These are phyloP conservation scores for Picocystis sp. DNA, from an alignment of 163 green algal species.

Conservation along the genomic window DNA sequence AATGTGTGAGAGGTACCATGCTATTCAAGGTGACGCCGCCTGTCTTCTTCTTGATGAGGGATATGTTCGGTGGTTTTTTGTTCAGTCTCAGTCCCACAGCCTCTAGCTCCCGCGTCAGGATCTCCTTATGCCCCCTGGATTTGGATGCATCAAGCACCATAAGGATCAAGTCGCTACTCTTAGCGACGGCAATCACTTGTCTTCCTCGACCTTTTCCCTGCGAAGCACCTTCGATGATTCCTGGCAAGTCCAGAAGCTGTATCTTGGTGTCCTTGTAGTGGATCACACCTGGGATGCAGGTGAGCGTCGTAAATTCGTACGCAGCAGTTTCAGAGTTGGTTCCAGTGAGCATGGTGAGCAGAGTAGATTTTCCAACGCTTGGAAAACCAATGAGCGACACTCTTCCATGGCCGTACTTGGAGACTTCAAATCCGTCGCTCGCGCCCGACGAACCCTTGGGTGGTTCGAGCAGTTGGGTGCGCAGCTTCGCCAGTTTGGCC, in stretches of 20 bases:
- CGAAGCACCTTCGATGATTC: constrained; percentile 93
- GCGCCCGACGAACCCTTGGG: constrained; percentile 21
- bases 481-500: constrained; percentile 87
- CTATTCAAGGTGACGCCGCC: constrained; percentile 77
- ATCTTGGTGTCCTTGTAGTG: constrained; percentile 98
- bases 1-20: constrained; percentile 37
- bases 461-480: constrained; percentile 82
- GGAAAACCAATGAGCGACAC: constrained; percentile 58
- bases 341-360: constrained; percentile 76
- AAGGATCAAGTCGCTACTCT: constrained; percentile 86
- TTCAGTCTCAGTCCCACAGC: constrained; percentile 79
- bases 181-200: constrained; percentile 95
- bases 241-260: constrained; percentile 91
- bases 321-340: constrained; percentile 69
- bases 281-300: constrained; percentile 96
- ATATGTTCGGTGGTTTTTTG: constrained; percentile 68
- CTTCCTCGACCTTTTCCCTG: constrained; percentile 72
- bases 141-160: constrained; percentile 98
- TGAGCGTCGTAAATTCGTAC: constrained; percentile 99
- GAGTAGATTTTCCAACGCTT: constrained; percentile 88
- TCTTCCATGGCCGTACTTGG: constrained; percentile 88
- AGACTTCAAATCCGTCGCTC: constrained; percentile 90
- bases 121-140: constrained; percentile 66
- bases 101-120: constrained; percentile 87
- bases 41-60: constrained; percentile 91